A percentile compares a stretch with the other conserved stretches of the same genome.
These are phyloP conservation scores for Dovyalis caffra DNA, from an alignment of 345 rosid species.

Conservation along the genomic window DNA sequence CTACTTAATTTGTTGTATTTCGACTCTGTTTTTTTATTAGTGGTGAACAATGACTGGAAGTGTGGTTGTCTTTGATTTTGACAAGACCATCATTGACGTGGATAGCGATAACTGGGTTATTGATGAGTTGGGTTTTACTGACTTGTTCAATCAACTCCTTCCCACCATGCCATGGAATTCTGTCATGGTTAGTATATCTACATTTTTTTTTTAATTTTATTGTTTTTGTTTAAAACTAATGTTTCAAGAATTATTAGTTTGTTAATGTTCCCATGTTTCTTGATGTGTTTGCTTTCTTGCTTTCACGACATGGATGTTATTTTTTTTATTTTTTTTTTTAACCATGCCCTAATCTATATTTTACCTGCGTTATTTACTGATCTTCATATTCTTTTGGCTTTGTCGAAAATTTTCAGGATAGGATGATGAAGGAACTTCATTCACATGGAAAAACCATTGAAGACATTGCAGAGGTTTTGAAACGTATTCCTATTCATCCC, in stretches of 20 bases:
- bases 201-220: background rate
- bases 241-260: too few relatives aligned
- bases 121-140: too few relatives aligned
- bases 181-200: conserved; percentile 51
- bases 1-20: background rate
- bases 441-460: too few relatives aligned
- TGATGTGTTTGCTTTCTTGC: too few relatives aligned
- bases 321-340: background rate
- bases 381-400: background rate
- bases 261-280: too few relatives aligned
- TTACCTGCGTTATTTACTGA: too few relatives aligned
- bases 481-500: too few relatives aligned
- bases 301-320: background rate
- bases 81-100: conserved; percentile 80
- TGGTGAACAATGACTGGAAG: conserved; percentile 37
- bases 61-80: conserved; percentile 74
- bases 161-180: conserved; percentile 93
- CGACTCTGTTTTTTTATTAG: too few relatives aligned
- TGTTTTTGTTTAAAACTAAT: background rate
- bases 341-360: too few relatives aligned
- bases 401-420: conserved; percentile 36
- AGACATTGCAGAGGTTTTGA: too few relatives aligned
- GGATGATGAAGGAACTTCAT: too few relatives aligned
- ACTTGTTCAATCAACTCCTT: conserved; percentile 80
- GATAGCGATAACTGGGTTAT: conserved; percentile 88